Base-by-base conservation (phyloP, 2,329 filamentous ascomycete genomes). In the Xylariaceae sp. region DNA sequence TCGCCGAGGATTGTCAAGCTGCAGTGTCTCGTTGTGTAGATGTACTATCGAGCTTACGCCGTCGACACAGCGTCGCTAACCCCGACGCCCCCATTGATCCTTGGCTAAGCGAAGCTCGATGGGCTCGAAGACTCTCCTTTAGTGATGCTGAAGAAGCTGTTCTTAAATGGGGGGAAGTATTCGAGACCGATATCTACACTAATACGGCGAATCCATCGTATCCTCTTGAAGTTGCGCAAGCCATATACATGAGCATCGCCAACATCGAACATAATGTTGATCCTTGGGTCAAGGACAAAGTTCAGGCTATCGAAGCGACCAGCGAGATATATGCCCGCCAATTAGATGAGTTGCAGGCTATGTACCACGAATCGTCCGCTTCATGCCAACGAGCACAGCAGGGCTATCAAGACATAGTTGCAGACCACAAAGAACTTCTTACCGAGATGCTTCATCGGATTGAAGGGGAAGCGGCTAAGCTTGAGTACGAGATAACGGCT, bases 401-500 rank as follows among this genome's bases (percentile, higher is more conserved):
- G 54, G 79, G 80, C 55, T 85, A 86, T 1, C 81, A 86, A 35
- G 86, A 88, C 55, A 73, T 90, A 12, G 72, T 96, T 7, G 77
- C 79, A 0, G 82, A 86, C 47, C 88, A 95, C 71, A 81, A 85
- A 41, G 77, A 79, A 27, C 78, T 80, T 50, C 74, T 95, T 39
- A 81, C 80, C 3, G 89, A 94, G 66, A 80, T 80, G 12, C 76
- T 91, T 57, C 87, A 87, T 68, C 88, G 94, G 60, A 78, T 96
- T 11, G 91, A 95, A 68, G 81, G 87, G 27, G 75, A 95, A 40
- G 84, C 87, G 2, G 89, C 90, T 26, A 91, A 91, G 71, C 77
- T 97, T 53, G 91, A 97, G 65, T 97, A 97, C 70, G 92, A 96
- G 74, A 86, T 96, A 58, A 83, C 87, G 56, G 84, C 85, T 12